Evolutionary conservation across 441 rosid species (phyloP).

Genomic region (Rhodomyrtus psidioides): DNA sequence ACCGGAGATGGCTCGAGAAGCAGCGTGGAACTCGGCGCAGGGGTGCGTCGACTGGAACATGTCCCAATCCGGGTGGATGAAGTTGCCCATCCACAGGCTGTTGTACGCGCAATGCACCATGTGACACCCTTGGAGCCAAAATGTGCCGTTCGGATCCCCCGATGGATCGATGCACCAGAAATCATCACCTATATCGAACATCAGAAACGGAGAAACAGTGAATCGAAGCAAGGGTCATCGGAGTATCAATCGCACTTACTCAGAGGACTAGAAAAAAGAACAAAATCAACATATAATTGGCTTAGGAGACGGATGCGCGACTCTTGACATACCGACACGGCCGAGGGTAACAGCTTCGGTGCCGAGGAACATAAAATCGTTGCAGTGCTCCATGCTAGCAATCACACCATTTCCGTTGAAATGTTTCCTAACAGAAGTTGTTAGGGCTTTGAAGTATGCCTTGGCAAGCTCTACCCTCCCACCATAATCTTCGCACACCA

Average conservation of each 20-base stretch:
- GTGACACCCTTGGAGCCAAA: not conserved
- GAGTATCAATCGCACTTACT: not conserved
- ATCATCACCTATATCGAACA: not conserved
- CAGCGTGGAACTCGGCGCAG: not conserved
- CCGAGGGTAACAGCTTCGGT: not conserved
- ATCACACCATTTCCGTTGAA: not conserved
- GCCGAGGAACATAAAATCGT: not conserved
- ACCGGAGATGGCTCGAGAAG: not conserved
- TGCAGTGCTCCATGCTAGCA: not conserved
- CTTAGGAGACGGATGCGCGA: not conserved
- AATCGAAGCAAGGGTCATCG: not conserved
- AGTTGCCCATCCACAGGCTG: not conserved
- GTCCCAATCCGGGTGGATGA: not conserved
- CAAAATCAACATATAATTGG: not conserved
- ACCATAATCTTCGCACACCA: not conserved
- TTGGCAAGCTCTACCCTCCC: not conserved
- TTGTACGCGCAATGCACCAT: not conserved
- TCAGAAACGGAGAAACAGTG: not conserved
- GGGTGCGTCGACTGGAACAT: not conserved
- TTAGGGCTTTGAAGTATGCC: not conserved
- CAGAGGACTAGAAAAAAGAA: not conserved
- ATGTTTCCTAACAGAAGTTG: not conserved
- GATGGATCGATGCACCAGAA: not conserved
- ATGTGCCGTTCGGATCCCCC: not conserved
- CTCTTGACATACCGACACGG: not conserved